Base-by-base conservation (phyloP, 1,139 yeast genomes). In the Pichiaceae sp. region DNA sequence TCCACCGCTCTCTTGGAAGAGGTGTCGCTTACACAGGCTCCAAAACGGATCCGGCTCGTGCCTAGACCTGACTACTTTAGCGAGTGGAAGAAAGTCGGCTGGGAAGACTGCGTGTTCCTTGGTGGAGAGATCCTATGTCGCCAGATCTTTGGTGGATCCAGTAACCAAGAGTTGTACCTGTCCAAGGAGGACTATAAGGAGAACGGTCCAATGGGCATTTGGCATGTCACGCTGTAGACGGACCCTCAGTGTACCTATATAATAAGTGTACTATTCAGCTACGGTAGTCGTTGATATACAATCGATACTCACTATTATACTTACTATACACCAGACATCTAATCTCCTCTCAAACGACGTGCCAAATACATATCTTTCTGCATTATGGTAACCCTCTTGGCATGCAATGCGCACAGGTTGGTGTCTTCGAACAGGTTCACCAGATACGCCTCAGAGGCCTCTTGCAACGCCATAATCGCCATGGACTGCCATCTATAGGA, bases 361-460 rank as follows among this genome's bases (percentile, higher is more conserved):
- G 96, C 97, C 48, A 89, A 66, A 52, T 86, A 95, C 46, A 89
- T 80, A 56, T 89, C 97, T 57, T 83, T 85, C 52, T 84, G 89
- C 95, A 86, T 86, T 20, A 89, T 84, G 0, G 97, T 89, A 17
- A 89, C 95, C 46, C 97, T 67, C 54, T 85, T 87, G 2, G 96
- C 96, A 57, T 89, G 97, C 26, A 86, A 68, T 4, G 96, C 96
- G 62, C 95, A 75, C 35, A 89, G 59, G 50, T 87, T 87, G 7
- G 96, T 87, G 55, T 89, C 96, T 55, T 89, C 96, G 45, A 89
- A 70, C 37, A 89, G 60, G 42, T 87, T 89, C 9, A 87, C 85
- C 46, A 89, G 60, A 51, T 79, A 89, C 3, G 96, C 95, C 56
- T 87, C 96, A 31, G 91, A 75, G 0, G 96, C 96, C 53, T 89